Base-by-base conservation (phyloP, 441 rosid genomes). In the Croton setiger region DNA sequence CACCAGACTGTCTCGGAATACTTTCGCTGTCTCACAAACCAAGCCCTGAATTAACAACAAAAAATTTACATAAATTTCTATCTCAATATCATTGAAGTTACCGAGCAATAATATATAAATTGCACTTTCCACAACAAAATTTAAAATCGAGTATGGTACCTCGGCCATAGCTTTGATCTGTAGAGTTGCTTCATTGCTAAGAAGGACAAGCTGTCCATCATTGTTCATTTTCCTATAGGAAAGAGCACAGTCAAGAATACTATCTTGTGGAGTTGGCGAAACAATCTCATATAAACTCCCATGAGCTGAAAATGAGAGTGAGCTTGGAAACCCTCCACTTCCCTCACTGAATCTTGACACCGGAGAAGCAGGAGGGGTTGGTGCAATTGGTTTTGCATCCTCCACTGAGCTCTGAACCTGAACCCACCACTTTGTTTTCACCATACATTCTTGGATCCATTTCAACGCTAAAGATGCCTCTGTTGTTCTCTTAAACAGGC, bases 141-240 rank as follows among this genome's bases (percentile, higher is more conserved):
- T n/a, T n/a, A n/a, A n/a, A n/a, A n/a, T 39, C 15, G 4, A 15
- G 33, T 62, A 58, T 23, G n/a, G 61, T 82, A 91, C 98, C 97
- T 94, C 93, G 67, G 91, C 91, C 88, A 91, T 88, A 80, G 96
- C 95, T 75, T 91, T 89, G 79, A 91, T 79, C 80, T 86, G 88
- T 75, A 90, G 74, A 36, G 87, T 84, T 49, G 56, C 76, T 63
- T 88, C 86, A 14, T 82, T 82, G 69, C 88, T 87, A 48, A 94
- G 86, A 72, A 94, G 84, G 78, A 90, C 83, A 39, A 90, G 76
- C 43, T 84, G 87, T 80, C 81, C 87, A 64, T 82, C 79, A 14
- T 39, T 64, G 60, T 80, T 76, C 70, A 71, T 74, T 74, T 80
- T 82, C 70, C 86, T 76, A 44, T 77, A 78, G 59, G 78, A 68